Evolutionary conservation across 768 basidiomycete species (phyloP), one percentile per base, ranked within the genome.

Genomic region (Baorangia bicolor): DNA sequence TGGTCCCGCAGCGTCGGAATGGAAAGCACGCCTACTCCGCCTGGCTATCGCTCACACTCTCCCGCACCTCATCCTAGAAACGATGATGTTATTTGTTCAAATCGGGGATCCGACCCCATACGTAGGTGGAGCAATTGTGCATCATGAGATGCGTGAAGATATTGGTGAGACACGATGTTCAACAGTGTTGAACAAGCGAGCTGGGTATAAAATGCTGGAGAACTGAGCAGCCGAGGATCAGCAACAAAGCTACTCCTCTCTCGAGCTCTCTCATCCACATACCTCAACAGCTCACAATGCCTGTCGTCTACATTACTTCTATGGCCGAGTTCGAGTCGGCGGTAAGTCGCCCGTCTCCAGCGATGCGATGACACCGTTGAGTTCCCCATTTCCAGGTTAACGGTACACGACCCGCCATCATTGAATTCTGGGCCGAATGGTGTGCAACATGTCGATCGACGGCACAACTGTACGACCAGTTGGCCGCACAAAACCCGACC

Each of bases 391-490:
- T 25, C 37, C 41, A 69, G 68, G 56, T 63, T 40, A 69, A 51
- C 34, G 31, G 56, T 28, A 47, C 59, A 25, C 49, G 55, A 53
- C 69, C 69, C 9, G 69, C 47, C 49, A 61, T 69, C 53, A 62
- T 69, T 21, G 69, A 69, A 47, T 69, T 70, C 63, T 71, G 68
- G 68, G 68, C 68, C 49, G 67, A 70, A 13, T 69, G 68, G 68
- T 69, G 68, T 25, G 18, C 20, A 33, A 62, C 65, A n/a, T 71
- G 68, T 49, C 57, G 53, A 39, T 23, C 54, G 9, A 62, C 50
- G 61, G 51, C 69, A 37, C 12, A 56, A 7, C 20, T 67, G 11
- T 69, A 65, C 42, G 52, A 69, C 54, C 61, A 55, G 51, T 30
- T 69, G 58, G 64, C 68, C 45, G 59, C 58, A 8, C 64, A 69